Conservation (phyloP, 345 rosid species). For the Abelmoschus esculentus region DNA sequence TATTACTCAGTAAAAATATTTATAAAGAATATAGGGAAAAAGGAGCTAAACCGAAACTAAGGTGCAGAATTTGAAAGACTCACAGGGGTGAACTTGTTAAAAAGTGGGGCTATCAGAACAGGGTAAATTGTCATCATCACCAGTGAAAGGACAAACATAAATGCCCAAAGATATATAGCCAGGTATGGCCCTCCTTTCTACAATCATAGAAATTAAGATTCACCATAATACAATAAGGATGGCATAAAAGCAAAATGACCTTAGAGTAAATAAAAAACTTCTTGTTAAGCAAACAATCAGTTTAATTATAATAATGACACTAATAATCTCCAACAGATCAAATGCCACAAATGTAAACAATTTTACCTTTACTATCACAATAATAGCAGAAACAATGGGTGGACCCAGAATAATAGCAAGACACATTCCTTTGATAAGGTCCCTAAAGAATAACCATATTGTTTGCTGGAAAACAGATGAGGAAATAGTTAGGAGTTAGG, state of each 20-base stretch:
- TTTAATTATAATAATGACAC: background rate
- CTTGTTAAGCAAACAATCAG: background rate
- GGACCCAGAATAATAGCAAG: constrained; percentile 78
- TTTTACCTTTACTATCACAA: constrained; percentile 75
- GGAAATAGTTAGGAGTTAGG: constrained; percentile 11
- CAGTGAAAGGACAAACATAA: constrained; percentile 86
- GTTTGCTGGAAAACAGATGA: constrained; percentile 71
- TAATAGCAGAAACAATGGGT: constrained; percentile 79
- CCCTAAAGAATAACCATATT: constrained; percentile 85
- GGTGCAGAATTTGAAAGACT: constrained; percentile 29
- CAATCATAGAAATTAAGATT: constrained; percentile 18
- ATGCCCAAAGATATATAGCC: constrained; percentile 97
- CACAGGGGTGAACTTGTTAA: constrained; percentile 94
- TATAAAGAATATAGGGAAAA: too few species aligned
- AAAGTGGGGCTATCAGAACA: constrained; percentile 84
- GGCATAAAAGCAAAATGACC: background rate
- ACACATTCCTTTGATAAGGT: constrained; percentile 67
- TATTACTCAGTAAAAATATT: constrained; percentile 2
- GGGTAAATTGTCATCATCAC: constrained; percentile 98
- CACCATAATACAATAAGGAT: background rate
- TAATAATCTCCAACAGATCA: background rate
- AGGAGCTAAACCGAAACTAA: background rate
- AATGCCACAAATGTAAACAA: constrained; percentile 7
- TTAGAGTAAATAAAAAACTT: constrained; percentile 4
- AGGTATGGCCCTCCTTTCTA: constrained; percentile 99